Conservation (phyloP, 345 rosid species). For the Erodium maritimum region DNA sequence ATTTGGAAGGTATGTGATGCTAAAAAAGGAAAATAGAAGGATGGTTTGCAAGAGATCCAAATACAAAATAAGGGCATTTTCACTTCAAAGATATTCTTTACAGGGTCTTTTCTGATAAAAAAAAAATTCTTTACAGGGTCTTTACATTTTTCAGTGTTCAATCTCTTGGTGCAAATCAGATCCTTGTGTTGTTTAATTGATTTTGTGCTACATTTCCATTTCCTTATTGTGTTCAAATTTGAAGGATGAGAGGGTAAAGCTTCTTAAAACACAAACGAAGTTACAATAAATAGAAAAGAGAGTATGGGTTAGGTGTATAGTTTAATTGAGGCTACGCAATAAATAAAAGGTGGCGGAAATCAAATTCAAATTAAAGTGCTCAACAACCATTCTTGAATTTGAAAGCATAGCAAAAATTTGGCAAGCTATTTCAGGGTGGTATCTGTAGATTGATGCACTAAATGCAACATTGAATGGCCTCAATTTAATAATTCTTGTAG, state of each 20-base stretch:
- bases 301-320: neutral
- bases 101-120: too few species aligned
- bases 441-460: conserved; percentile 18
- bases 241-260: neutral
- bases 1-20: conserved; percentile 13
- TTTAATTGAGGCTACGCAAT: neutral
- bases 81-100: neutral
- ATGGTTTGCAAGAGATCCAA: conserved; percentile 2
- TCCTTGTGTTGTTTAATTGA: too few species aligned
- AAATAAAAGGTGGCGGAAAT: conserved; percentile 1
- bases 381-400: conserved; percentile 1
- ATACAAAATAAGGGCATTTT: conserved; percentile 4
- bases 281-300: neutral
- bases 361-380: conserved; percentile 13
- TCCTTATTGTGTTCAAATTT: too few species aligned
- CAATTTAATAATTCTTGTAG: too few species aligned
- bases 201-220: too few species aligned
- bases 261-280: too few species aligned
- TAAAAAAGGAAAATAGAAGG: conserved; percentile 4
- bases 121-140: too few species aligned
- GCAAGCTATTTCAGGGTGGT: neutral
- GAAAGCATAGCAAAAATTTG: conserved; percentile 3
- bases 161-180: too few species aligned
- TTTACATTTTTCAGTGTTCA: too few species aligned
- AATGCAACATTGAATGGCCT: neutral